Base-by-base conservation (phyloP, 2,329 filamentous ascomycete species). In the Thermothelomyces thermophilus region DNA sequence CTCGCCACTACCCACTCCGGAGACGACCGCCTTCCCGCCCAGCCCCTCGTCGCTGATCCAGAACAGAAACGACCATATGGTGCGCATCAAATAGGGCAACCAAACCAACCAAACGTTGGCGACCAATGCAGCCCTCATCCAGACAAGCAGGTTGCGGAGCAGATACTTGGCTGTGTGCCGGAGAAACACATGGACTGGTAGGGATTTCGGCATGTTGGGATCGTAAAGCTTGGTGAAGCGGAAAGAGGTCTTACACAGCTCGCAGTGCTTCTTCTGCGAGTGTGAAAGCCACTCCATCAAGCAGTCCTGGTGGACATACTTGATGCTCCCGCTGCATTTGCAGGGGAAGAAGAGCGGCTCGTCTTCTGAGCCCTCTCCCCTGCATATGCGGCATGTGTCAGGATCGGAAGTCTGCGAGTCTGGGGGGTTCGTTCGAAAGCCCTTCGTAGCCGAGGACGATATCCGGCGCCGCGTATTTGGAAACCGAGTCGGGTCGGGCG, bases 181-280 rank as follows among this genome's bases (percentile, higher is more conserved):
- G 49, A 90, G 58, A 62, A 98, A 96, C 55, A 98, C 75, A 41
- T 84, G 78, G 35, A 84, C 77, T 0, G 94, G 93, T 13, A 98
- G 77, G 11, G 80, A 82, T 55, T 81, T 79, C 1, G 93, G 94
- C 93, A 98, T 98, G 63, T 90, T 80, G 3, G 90, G 89, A 54
- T 90, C 84, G 72, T 98, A 98, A 34, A 98, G 80, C 70, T 98
- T 98, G 46, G 93, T 98, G 73, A 98, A 98, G 53, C 90, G 87
- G 65, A 97, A 98, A 0, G 90, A 84, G 2, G 93, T 98, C 73
- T 98, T 98, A 82, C 93, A 98, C 31, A 98, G 83, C 73, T 98
- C 93, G 75, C 94, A 98, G 73, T 98, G 87, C 69, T 97, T 97
- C 79, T 98, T 98, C 67, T 98, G 90, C 1, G 93, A 97, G 68